phyloP scores from a whole-genome alignment of 2,329 filamentous ascomycete species.

The Reticulascus tulasneorum region DNA sequence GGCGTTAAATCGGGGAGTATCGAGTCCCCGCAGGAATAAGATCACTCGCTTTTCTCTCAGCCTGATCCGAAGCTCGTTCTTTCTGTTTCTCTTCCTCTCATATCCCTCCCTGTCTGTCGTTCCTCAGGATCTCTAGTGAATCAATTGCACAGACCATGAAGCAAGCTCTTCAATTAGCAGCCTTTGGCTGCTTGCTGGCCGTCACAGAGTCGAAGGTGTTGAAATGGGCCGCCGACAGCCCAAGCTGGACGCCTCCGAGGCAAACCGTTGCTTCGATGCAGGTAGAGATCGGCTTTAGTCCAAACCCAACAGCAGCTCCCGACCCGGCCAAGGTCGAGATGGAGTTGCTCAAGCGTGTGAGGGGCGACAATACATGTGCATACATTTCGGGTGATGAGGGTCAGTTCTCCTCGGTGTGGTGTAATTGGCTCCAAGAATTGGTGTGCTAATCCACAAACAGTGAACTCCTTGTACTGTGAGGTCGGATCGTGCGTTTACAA shows the following conservation, averaged over 20 bases:
- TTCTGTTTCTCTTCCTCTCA: conserved; percentile 7
- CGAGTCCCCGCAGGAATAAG: conserved; percentile 4
- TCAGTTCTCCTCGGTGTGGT: conserved; percentile 5
- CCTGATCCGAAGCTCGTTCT: conserved; percentile 3
- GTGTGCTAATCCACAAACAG: conserved; percentile 2
- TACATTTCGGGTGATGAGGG: conserved; percentile 23
- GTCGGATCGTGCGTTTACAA: conserved; percentile 23
- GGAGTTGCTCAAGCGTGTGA: conserved; percentile 18
- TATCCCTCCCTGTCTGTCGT: neutral
- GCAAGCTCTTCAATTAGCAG: conserved; percentile 13
- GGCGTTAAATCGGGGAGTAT: conserved; percentile 1
- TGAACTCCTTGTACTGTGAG: conserved; percentile 23
- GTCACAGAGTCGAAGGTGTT: conserved; percentile 17
- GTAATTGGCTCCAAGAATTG: conserved; percentile 4
- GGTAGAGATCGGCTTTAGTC: conserved; percentile 14
- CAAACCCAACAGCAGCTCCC: conserved; percentile 16
- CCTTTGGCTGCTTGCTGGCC: conserved; percentile 17
- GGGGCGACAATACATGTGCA: conserved; percentile 25
- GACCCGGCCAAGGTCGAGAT: conserved; percentile 7
- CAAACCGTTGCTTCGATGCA: conserved; percentile 20
- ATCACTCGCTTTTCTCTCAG: conserved; percentile 6
- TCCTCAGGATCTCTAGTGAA: neutral
- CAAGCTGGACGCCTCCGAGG: conserved; percentile 20
- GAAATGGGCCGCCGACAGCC: conserved; percentile 19
- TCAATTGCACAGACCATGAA: conserved; percentile 15